Evolutionary conservation across 2,329 filamentous ascomycete species (phyloP).

Genomic region (Monilinia aucupariae): DNA sequence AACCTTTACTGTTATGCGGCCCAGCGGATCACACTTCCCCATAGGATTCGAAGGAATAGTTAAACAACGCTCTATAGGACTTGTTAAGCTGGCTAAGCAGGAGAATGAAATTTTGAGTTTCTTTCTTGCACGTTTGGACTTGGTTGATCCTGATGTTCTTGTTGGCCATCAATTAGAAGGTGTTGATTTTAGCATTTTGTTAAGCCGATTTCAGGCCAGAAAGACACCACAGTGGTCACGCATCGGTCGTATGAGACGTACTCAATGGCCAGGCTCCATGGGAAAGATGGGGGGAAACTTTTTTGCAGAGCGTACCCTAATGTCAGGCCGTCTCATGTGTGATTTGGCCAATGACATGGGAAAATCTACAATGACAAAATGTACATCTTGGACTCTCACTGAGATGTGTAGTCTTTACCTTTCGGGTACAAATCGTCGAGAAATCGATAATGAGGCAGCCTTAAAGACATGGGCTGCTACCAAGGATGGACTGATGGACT

Average conservation of each 20-base stretch:
- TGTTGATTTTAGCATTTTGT: slow-evolving; percentile 86
- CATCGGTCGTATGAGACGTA: slow-evolving; percentile 77
- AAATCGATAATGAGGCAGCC: slow-evolving; percentile 82
- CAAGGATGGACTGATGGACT: slow-evolving; percentile 84
- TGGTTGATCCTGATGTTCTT: slow-evolving; percentile 87
- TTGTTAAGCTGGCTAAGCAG: slow-evolving; percentile 74
- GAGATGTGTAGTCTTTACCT: slow-evolving; percentile 96
- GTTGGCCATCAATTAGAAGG: slow-evolving; percentile 95
- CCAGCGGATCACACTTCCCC: slow-evolving; percentile 69
- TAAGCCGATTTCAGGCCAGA: slow-evolving; percentile 81
- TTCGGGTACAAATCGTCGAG: slow-evolving; percentile 57
- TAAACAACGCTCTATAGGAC: slow-evolving; percentile 64
- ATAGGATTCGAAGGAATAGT: slow-evolving; percentile 78
- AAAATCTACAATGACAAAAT: slow-evolving; percentile 95
- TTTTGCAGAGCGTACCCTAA: slow-evolving; percentile 85
- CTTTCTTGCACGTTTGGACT: slow-evolving; percentile 82
- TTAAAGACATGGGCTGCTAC: slow-evolving; percentile 81
- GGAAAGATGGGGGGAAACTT: slow-evolving; percentile 83
- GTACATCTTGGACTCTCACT: slow-evolving; percentile 94
- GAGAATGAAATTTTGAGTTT: slow-evolving; percentile 82
- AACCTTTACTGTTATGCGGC: slow-evolving; percentile 87
- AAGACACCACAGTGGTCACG: slow-evolving; percentile 94
- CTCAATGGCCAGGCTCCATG: slow-evolving; percentile 81
- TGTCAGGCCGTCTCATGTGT: slow-evolving; percentile 83
- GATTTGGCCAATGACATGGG: slow-evolving; percentile 95